Base-by-base conservation (phyloP, 805 yeast genomes). In the Metschnikowia cubensis region DNA sequence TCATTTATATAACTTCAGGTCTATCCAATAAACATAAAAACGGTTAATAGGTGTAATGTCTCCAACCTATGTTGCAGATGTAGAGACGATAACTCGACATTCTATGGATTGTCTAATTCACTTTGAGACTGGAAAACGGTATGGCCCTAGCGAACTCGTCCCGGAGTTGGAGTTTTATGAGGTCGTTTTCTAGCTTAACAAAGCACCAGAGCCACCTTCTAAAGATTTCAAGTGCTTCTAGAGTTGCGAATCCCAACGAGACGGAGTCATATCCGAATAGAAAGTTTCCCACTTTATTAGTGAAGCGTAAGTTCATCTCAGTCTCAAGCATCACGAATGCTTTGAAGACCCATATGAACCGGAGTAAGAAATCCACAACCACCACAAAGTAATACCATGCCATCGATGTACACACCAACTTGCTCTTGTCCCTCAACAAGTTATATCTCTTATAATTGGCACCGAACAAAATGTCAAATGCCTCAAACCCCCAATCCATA, bases 131-230 rank as follows among this genome's bases (percentile, higher is more conserved):
- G 22, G 53, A 48, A 41, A 55, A 49, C 14, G 59, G 59, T 37
- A 55, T 35, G 17, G 57, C 56, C 17, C 50, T 45, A 4, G 56
- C 54, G 29, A 53, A 46, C n/a, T 50, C 55, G 34, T 56, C 63
- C 14, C 46, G 52, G 17, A 45, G 47, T 33, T 59, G 64, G 32
- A 69, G 54, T 52, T 71, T 73, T 45, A 64, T 52, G 64, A 73
- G 83, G 62, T 92, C 97, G 31, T 86, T 80, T 57, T 94, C 98
- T 15, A 91, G 69, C 61, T 94, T 85, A 62, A 92, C 72, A 53
- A 88, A 78, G 38, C 90, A 81, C 99, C 99, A 94, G 46, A 89
- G 68, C 82, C 91, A 88, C 62, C 99, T 78, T 68, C 99, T 77
- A 7, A 84, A 57, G 6, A 94, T 73, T 64, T 94, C 99, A 47